These are phyloP conservation scores for Torulaspora microellipsoides DNA, from an alignment of 805 yeast genomes.

Conservation along the genomic window DNA sequence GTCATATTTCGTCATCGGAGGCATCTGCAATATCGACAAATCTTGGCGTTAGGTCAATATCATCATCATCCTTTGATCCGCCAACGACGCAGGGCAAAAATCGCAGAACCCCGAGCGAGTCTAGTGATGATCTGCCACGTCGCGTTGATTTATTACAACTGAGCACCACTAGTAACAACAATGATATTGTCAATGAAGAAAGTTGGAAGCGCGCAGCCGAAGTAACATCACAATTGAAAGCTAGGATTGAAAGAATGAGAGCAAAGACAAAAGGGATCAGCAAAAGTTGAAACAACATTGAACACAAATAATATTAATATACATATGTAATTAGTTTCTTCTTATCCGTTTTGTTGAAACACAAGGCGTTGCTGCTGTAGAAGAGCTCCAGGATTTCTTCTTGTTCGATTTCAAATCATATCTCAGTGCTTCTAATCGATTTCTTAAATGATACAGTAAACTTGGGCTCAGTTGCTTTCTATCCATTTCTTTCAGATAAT, in stretches of 20 bases:
- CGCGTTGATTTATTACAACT: conserved; percentile 29
- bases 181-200: conserved; percentile 47
- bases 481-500: conserved; percentile 2
- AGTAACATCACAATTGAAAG: conserved; percentile 79
- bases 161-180: conserved; percentile 8
- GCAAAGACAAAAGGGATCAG: conserved; percentile 42
- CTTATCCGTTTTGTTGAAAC: too few relatives aligned
- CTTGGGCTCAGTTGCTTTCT: conserved; percentile 5
- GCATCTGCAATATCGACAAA: conserved; percentile 17
- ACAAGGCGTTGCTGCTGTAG: too few relatives aligned
- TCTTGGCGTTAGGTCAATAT: conserved; percentile 18
- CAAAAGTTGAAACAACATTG: not conserved
- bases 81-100: conserved; percentile 9
- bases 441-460: conserved; percentile 1
- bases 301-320: not conserved
- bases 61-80: conserved; percentile 19
- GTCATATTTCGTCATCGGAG: conserved; percentile 13
- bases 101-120: conserved; percentile 21
- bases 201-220: conserved; percentile 90
- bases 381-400: too few relatives aligned
- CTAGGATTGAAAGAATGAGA: conserved; percentile 85
- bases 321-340: not conserved
- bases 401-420: conserved; percentile 4
- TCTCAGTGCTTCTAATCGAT: not conserved
- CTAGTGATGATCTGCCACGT: conserved; percentile 30